phyloP scores from a whole-genome alignment of 2,329 filamentous ascomycete genomes.

The Gnomoniopsis sp. region DNA sequence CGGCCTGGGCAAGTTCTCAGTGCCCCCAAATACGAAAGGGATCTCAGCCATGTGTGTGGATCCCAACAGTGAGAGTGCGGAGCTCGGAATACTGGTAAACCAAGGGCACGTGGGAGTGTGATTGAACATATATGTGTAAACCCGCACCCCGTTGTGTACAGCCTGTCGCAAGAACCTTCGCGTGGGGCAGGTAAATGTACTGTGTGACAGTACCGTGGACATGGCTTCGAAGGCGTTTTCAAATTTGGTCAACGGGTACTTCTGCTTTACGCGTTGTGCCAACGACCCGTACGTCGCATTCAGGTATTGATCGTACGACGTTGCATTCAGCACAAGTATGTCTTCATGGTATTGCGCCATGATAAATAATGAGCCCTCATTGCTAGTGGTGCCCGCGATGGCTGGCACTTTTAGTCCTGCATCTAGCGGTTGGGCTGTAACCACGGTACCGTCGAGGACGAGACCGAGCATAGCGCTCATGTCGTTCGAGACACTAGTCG shows the following conservation, averaged over 20 bases:
- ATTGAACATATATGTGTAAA: constrained; percentile 24
- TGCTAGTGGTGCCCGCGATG: constrained; percentile 24
- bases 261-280: constrained; percentile 8
- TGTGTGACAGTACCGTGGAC: constrained; percentile 19
- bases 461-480: constrained; percentile 18
- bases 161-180: constrained; percentile 18
- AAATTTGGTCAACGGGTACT: constrained; percentile 14
- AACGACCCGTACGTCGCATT: background rate
- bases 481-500: background rate
- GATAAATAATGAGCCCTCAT: constrained; percentile 27
- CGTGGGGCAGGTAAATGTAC: constrained; percentile 21
- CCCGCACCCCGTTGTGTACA: constrained; percentile 18
- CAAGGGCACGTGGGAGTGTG: constrained; percentile 24
- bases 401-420: constrained; percentile 26
- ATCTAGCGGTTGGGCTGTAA: constrained; percentile 23
- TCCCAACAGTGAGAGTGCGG: constrained; percentile 18
- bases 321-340: constrained; percentile 16
- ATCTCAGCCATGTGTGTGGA: constrained; percentile 28
- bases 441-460: constrained; percentile 24
- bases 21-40: constrained; percentile 28
- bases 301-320: constrained; percentile 26
- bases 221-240: constrained; percentile 20
- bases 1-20: constrained; percentile 21
- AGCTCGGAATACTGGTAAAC: constrained; percentile 17
- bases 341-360: constrained; percentile 18